A percentile compares a stretch with the other conserved stretches of the same genome.
phyloP scores from a whole-genome alignment of 2,329 filamentous ascomycete species.

The Mycosphaerella sp. region DNA sequence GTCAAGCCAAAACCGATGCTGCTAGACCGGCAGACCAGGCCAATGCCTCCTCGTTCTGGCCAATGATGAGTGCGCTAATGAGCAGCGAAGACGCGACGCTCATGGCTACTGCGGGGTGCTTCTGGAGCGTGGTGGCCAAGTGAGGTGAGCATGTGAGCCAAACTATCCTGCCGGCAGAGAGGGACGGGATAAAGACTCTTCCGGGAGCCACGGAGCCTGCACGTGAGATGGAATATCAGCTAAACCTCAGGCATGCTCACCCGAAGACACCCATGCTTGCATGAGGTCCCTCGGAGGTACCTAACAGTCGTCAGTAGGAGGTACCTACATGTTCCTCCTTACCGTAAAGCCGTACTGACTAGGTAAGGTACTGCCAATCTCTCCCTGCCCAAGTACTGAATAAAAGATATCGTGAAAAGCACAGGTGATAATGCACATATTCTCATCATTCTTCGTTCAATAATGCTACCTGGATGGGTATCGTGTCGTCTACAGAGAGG shows the following conservation, averaged over 20 bases:
- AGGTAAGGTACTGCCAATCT: no score
- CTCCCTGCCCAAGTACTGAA: no score
- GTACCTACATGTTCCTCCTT: no score
- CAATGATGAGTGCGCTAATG: slow-evolving; percentile 6
- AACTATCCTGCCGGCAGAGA: background rate
- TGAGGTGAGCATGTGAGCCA: background rate
- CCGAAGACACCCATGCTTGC: no score
- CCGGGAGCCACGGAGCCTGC: background rate
- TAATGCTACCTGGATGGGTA: no score
- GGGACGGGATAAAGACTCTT: background rate
- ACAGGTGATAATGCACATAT: no score
- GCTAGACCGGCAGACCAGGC: slow-evolving; percentile 5
- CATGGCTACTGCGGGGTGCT: slow-evolving; percentile 7
- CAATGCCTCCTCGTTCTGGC: background rate
- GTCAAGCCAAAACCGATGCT: background rate
- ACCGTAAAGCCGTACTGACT: no score
- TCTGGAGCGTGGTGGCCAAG: background rate
- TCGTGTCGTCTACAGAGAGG: no score
- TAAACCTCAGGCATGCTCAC: background rate
- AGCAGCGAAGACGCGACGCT: slow-evolving; percentile 2
- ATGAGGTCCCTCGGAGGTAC: no score
- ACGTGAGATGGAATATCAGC: background rate
- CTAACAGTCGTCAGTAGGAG: no score
- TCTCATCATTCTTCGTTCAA: no score
- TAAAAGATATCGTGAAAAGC: no score